A percentile compares a stretch with the other conserved stretches of the same genome.
Evolutionary conservation across 1,284 basidiomycete species (phyloP).

Genomic region (Sanghuangporus baumii): DNA sequence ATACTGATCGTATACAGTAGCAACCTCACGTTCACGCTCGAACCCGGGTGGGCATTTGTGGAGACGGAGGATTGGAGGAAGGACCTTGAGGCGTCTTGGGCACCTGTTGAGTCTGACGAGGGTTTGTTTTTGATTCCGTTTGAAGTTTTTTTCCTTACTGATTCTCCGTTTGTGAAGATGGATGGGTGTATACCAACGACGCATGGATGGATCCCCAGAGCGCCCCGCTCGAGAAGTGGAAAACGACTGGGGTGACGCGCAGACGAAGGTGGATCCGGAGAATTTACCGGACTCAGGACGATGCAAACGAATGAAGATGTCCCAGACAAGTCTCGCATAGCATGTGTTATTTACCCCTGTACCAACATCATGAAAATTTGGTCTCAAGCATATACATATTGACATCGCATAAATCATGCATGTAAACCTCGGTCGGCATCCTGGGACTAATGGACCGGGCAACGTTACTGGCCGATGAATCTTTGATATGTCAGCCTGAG

Average conservation of each 20-base stretch:
- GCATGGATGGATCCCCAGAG: slow-evolving; percentile 52
- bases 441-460: too few relatives aligned
- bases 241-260: slow-evolving; percentile 44
- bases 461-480: too few relatives aligned
- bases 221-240: slow-evolving; percentile 37
- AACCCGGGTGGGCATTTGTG: slow-evolving; percentile 64
- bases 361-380: neutral
- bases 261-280: slow-evolving; percentile 60
- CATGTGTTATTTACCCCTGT: neutral
- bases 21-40: slow-evolving; percentile 69
- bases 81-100: slow-evolving; percentile 56
- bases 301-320: neutral
- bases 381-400: neutral
- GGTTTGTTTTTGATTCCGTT: slow-evolving; percentile 24
- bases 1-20: slow-evolving; percentile 41
- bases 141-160: neutral
- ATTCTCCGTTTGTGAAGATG: slow-evolving; percentile 35
- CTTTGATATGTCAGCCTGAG: too few relatives aligned
- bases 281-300: slow-evolving; percentile 38
- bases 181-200: slow-evolving; percentile 77
- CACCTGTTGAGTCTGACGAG: slow-evolving; percentile 40
- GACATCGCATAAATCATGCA: too few relatives aligned
- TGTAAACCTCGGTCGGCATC: too few relatives aligned
- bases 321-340: neutral
- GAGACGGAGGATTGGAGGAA: slow-evolving; percentile 70